phyloP scores from a whole-genome alignment of 2,329 filamentous ascomycete species.

The Pseudogymnoascus sp. region DNA sequence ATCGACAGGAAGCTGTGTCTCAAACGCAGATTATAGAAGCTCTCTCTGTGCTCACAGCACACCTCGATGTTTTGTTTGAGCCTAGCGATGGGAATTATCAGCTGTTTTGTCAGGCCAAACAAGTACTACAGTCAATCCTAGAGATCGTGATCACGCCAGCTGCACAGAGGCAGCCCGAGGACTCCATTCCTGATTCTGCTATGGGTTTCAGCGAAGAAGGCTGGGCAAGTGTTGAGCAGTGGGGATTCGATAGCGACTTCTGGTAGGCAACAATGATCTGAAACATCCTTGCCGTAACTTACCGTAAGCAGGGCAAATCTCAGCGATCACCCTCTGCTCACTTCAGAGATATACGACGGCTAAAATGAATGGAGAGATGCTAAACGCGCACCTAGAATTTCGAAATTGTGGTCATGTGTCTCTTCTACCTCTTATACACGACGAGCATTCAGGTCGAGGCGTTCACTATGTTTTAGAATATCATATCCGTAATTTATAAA shows the following conservation, averaged over 20 bases:
- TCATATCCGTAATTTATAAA: too few species aligned
- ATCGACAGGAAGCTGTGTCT: background rate
- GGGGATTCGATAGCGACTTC: background rate
- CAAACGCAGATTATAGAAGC: background rate
- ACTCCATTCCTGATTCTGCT: background rate
- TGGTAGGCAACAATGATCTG: background rate
- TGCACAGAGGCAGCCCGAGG: background rate
- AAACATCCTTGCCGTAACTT: background rate
- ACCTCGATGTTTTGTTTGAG: background rate
- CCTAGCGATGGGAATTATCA: background rate
- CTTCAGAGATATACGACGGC: background rate
- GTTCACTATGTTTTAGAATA: too few species aligned
- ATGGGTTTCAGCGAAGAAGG: background rate
- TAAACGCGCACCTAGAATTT: background rate
- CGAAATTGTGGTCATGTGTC: too few species aligned
- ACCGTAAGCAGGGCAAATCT: background rate
- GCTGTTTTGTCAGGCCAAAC: background rate
- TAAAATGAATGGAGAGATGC: background rate
- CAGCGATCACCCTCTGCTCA: background rate
- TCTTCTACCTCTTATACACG: too few species aligned
- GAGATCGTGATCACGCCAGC: background rate
- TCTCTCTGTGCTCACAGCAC: background rate
- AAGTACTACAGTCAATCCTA: background rate
- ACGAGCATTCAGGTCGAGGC: too few species aligned
- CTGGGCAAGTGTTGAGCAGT: background rate